Evolutionary conservation across 805 yeast genomes (phyloP), one percentile per base, ranked within the genome.

Genomic region (Candida succiphila): DNA sequence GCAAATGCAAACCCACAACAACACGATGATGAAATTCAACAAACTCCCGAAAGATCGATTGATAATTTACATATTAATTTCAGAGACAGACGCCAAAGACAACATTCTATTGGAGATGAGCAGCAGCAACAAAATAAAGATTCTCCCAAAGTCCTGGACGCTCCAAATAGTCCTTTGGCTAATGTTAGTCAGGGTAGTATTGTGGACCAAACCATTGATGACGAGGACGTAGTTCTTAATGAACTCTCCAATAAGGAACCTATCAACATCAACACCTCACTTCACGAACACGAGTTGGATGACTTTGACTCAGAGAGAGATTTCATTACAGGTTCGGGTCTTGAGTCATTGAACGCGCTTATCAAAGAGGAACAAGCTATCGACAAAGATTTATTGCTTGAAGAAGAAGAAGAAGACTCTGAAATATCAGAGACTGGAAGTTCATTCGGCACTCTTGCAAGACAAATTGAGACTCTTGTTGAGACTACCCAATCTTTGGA

Each of bases 81-180:
- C n/a, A 25, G 34, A 17, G 27, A 22, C 7, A 29, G 25, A 16
- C 29, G 29, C 12, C 29, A 25, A 9, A 31, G 19, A 20, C 10
- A 25, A 16, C 23, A 25, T 12, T 20, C 34, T 4, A 25, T 29
- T n/a, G 12, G 18, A n/a, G 17, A 9, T 10, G n/a, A n/a, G n/a
- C n/a, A n/a, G n/a, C 28, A 24, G 14, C 14, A 20, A n/a, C 25
- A 37, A n/a, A 29, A 25, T 15, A 29, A 34, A 5, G 29, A 32
- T 20, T 31, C 23, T 8, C 21, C 35, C 15, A 20, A 17, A 17
- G 45, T 37, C 10, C 23, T 45, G 18, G 48, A 45, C 18, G 40
- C 41, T 5, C 33, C 41, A 27, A 46, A 51, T 22, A 51, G 57
- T 29, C 60, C 60, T 2, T 38, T 54, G 30, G 58, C 57, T 2